These are phyloP conservation scores for Pseudogymnoascus sp. DNA, from an alignment of 2,329 filamentous ascomycete genomes.

Conservation along the genomic window DNA sequence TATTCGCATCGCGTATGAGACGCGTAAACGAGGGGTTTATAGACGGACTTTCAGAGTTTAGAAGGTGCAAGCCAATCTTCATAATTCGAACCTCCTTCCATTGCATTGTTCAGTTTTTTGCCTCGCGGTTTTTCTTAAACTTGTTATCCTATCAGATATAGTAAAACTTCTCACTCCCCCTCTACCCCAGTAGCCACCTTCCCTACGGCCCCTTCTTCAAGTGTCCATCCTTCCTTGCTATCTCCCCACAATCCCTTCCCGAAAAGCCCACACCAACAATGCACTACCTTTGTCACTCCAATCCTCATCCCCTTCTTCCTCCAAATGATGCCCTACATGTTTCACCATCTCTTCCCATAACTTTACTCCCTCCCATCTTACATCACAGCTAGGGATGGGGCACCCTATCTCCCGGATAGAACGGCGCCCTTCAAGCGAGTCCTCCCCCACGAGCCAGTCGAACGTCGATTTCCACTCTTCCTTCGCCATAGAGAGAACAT, in stretches of 20 bases:
- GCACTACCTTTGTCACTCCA: too few relatives aligned
- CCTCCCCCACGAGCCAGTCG: slow-evolving; percentile 38
- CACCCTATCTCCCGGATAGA: slow-evolving; percentile 55
- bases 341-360: slow-evolving; percentile 82
- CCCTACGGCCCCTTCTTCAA: neutral
- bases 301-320: slow-evolving; percentile 34
- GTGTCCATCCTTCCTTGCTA: neutral
- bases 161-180: neutral
- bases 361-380: slow-evolving; percentile 49
- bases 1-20: neutral
- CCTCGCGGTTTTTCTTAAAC: too few relatives aligned
- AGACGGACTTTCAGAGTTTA: neutral
- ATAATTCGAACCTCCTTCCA: neutral
- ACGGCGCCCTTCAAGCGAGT: slow-evolving; percentile 37
- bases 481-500: slow-evolving; percentile 23
- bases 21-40: neutral
- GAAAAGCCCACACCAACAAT: neutral
- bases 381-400: slow-evolving; percentile 51
- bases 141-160: too few relatives aligned
- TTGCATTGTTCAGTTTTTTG: too few relatives aligned
- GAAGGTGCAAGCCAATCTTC: neutral
- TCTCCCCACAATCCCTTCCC: neutral
- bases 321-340: slow-evolving; percentile 75
- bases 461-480: slow-evolving; percentile 31
- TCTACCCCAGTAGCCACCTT: neutral